Percentiles rank a stretch among this genome's conserved stretches.
Evolutionary conservation across 1,284 basidiomycete genomes (phyloP).

Genomic region (Amylostereum areolatum): DNA sequence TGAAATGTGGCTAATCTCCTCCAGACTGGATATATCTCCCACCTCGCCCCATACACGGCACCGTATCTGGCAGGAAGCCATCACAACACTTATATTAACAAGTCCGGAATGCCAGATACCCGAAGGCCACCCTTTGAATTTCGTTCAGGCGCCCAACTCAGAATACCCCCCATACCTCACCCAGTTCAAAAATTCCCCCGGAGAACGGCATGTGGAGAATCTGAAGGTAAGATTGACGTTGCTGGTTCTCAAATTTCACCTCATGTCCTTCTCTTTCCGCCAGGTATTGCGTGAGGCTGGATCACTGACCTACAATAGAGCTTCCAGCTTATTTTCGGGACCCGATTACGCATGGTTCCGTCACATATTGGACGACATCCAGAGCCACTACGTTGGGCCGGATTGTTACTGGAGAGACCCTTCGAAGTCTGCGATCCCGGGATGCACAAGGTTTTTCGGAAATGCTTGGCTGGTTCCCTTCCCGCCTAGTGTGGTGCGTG

Average conservation of each 20-base stretch:
- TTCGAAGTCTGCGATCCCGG: constrained; percentile 20
- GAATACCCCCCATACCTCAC: constrained; percentile 73
- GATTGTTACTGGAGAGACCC: constrained; percentile 62
- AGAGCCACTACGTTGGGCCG: constrained; percentile 53
- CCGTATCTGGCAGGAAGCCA: constrained; percentile 80
- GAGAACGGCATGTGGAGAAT: constrained; percentile 76
- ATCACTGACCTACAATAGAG: constrained; percentile 43
- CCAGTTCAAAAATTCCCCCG: constrained; percentile 60
- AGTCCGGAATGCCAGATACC: constrained; percentile 59
- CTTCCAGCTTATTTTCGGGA: constrained; percentile 39
- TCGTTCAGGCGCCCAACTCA: constrained; percentile 49
- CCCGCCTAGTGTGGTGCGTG: constrained; percentile 59
- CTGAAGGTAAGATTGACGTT: constrained; percentile 48
- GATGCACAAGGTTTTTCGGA: constrained; percentile 55
- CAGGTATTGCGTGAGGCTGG: constrained; percentile 70
- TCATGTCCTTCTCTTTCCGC: neutral
- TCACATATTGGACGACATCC: constrained; percentile 45
- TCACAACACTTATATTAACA: constrained; percentile 65
- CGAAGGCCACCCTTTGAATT: constrained; percentile 50
- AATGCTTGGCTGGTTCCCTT: constrained; percentile 79
- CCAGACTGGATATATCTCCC: constrained; percentile 56
- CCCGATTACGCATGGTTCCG: constrained; percentile 41
- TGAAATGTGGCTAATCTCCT: constrained; percentile 1
- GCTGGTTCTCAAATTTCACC: neutral
- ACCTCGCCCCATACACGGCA: constrained; percentile 61